Base-by-base conservation (phyloP, 495 filamentous ascomycete species). In the Penicillium daleae region DNA sequence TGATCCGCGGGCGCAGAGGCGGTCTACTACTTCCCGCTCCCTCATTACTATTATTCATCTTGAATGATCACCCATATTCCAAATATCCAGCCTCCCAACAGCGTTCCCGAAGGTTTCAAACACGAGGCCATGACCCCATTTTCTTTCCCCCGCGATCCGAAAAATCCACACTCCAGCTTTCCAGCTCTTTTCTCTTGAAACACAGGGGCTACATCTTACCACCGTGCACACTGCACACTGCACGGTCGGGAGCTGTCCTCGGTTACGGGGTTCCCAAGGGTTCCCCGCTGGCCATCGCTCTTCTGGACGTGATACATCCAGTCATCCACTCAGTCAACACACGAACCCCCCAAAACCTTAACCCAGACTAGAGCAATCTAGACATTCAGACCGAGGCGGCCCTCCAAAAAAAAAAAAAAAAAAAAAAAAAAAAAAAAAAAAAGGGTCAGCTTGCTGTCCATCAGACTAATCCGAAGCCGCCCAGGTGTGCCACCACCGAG, bases 181-280 rank as follows among this genome's bases (percentile, higher is more conserved):
- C 39, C 12, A 40, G 39, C 15, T 39, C 4, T 39, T 12, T 39
- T 15, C 17, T 6, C 19, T 46, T 46, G 40, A 22, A 22, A 46
- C 40, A 46, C 40, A 10, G 40, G 40, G 21, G 33, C 7, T 8
- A 12, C 10, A 9, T 35, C 13, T 12, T 27, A 49, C 22, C 22
- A 49, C 46, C 46, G 46, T 49, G 46, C 46, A 15, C 15, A 4
- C 4, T n/a, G n/a, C n/a, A n/a, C n/a, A n/a, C n/a, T n/a, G n/a
- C n/a, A n/a, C n/a, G n/a, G n/a, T n/a, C n/a, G n/a, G n/a, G n/a
- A 50, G 46, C 22, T 46, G 17, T 42, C 39, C 39, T 42, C 39
- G 39, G 19, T 6, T 21, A 6, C 39, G 1, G 15, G 15, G 4
- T 17, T 40, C 15, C 37, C 39, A 2, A 4, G 15, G 37, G 37